These are phyloP conservation scores for Prunus mongolica DNA, from an alignment of 306 rosid species.

Conservation along the genomic window DNA sequence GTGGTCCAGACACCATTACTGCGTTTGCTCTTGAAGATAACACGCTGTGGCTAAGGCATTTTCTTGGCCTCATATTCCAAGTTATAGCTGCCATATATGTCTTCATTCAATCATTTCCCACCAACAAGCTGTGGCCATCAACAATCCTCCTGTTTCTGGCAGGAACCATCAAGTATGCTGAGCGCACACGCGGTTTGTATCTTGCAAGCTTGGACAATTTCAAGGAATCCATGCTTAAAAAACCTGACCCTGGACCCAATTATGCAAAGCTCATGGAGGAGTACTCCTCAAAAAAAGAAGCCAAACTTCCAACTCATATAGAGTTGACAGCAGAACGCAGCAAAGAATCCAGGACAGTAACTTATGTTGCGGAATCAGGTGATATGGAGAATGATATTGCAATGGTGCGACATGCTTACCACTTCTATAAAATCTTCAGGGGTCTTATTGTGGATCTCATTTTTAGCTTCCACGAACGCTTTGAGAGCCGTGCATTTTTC, in stretches of 20 bases:
- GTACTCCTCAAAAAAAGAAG: background rate
- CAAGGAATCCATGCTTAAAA: conserved; percentile 21
- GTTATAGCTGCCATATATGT: conserved; percentile 24
- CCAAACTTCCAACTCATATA: conserved; percentile 34
- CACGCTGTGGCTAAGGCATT: conserved; percentile 47
- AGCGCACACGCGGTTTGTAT: conserved; percentile 39
- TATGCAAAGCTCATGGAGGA: conserved; percentile 47
- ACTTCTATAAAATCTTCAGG: conserved; percentile 27
- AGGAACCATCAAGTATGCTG: conserved; percentile 43
- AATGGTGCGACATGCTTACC: conserved; percentile 21
- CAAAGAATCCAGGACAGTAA: background rate
- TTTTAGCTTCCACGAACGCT: conserved; percentile 28
- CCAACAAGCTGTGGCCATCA: conserved; percentile 29
- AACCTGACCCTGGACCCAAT: conserved; percentile 38
- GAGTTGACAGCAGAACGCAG: conserved; percentile 15
- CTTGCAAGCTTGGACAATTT: conserved; percentile 32
- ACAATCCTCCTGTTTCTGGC: conserved; percentile 27
- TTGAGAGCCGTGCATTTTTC: conserved; percentile 30
- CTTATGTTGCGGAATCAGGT: background rate
- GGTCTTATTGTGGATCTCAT: conserved; percentile 45
- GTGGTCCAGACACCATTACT: conserved; percentile 57
- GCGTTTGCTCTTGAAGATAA: conserved; percentile 48
- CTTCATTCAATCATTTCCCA: conserved; percentile 40
- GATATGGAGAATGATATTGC: background rate
- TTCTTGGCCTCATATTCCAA: conserved; percentile 35